A percentile compares a stretch with the other conserved stretches of the same genome.
Conservation (phyloP, 208 protist genomes). For the Lotmaria passim region DNA sequence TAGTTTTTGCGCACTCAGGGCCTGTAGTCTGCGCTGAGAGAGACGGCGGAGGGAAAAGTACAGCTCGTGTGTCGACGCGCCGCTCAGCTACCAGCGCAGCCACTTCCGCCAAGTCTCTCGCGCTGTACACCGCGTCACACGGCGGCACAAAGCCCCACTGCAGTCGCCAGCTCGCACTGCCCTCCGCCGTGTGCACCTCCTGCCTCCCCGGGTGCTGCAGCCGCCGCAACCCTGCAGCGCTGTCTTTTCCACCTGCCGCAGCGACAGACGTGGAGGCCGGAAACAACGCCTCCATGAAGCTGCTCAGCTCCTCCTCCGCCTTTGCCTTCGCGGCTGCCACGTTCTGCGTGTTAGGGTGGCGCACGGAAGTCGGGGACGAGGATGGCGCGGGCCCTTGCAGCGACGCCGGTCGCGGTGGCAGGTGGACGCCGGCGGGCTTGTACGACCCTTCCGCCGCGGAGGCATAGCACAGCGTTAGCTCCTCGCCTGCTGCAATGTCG, state of each 20-base stretch:
- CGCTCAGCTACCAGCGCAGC: constrained; percentile 73
- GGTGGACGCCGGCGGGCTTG: constrained; percentile 12
- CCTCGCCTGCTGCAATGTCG: constrained; percentile 70
- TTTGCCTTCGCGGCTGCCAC: neutral
- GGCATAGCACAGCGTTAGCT: constrained; percentile 79
- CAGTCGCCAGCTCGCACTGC: constrained; percentile 63
- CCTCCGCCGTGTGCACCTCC: constrained; percentile 56
- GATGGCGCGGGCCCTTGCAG: no score
- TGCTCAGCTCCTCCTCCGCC: neutral
- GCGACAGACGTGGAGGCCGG: neutral
- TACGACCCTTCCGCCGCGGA: constrained; percentile 49
- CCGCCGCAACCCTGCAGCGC: constrained; percentile 13
- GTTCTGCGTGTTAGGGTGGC: no score
- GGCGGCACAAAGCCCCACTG: constrained; percentile 86
- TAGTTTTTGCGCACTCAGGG: no score
- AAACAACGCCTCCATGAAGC: constrained; percentile 11
- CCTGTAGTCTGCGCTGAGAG: neutral
- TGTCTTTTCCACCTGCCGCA: neutral
- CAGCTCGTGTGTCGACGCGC: constrained; percentile 61
- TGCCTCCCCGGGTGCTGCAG: constrained; percentile 36
- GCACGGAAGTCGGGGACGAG: no score
- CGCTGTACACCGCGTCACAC: constrained; percentile 65
- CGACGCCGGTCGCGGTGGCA: constrained; percentile 4
- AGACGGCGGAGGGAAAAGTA: constrained; percentile 37
- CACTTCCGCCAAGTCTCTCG: constrained; percentile 68